Evolutionary conservation across 257 asterid species (phyloP).

Genomic region (Verbena officinalis): DNA sequence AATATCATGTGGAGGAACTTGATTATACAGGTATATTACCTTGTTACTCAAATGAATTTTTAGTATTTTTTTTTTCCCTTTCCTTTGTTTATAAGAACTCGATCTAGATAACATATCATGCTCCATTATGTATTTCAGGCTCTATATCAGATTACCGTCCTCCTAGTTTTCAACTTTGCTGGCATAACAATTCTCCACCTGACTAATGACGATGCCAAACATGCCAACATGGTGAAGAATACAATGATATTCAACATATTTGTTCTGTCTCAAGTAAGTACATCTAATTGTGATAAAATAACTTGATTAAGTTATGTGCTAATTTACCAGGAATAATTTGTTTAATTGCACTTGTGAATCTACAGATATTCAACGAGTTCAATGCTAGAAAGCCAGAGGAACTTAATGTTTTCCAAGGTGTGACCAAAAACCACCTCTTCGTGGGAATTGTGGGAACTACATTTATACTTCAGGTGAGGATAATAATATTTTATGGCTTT

Average conservation of each 20-base stretch:
- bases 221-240: slow-evolving; percentile 74
- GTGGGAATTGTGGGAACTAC: slow-evolving; percentile 80
- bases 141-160: slow-evolving; percentile 73
- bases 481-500: neutral
- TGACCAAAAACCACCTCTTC: slow-evolving; percentile 82
- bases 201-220: slow-evolving; percentile 40
- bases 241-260: slow-evolving; percentile 81
- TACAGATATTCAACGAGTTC: slow-evolving; percentile 82
- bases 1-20: slow-evolving; percentile 99
- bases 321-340: neutral
- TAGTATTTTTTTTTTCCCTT: neutral
- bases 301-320: neutral
- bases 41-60: slow-evolving; percentile 18
- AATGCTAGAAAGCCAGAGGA: slow-evolving; percentile 91
- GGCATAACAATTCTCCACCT: slow-evolving; percentile 68
- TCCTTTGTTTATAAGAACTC: slow-evolving; percentile 2
- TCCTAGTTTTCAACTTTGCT: slow-evolving; percentile 65
- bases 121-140: slow-evolving; percentile 50
- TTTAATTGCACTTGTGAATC: slow-evolving; percentile 8
- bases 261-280: slow-evolving; percentile 93
- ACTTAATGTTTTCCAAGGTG: slow-evolving; percentile 74
- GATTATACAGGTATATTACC: slow-evolving; percentile 61
- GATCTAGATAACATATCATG: slow-evolving; percentile 6
- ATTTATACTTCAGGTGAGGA: slow-evolving; percentile 68
- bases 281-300: neutral